A percentile compares a stretch with the other conserved stretches of the same genome.
phyloP scores from a whole-genome alignment of 2,329 filamentous ascomycete species.

The Ambrosiella cleistominuta region DNA sequence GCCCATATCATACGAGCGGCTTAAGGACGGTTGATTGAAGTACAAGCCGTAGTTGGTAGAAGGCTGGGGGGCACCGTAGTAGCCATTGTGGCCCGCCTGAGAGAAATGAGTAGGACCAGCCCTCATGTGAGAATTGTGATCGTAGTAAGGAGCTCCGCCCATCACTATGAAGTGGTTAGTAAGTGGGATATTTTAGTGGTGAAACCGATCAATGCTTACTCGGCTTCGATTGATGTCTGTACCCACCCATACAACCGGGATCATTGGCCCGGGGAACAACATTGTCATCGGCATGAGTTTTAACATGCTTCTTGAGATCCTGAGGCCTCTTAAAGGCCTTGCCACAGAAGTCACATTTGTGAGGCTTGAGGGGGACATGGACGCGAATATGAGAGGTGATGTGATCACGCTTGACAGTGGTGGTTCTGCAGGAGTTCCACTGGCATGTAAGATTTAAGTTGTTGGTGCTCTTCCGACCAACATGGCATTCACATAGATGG shows the following conservation, averaged over 20 bases:
- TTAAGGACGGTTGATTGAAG: slow-evolving; percentile 50
- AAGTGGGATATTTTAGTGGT: neutral
- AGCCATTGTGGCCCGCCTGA: slow-evolving; percentile 31
- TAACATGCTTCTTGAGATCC: slow-evolving; percentile 98
- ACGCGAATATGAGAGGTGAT: slow-evolving; percentile 98
- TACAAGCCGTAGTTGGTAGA: slow-evolving; percentile 54
- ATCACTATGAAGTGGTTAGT: slow-evolving; percentile 16
- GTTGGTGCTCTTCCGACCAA: slow-evolving; percentile 97
- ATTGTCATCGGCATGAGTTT: slow-evolving; percentile 94
- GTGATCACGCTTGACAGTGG: slow-evolving; percentile 95
- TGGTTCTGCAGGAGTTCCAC: slow-evolving; percentile 91
- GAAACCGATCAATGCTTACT: slow-evolving; percentile 23
- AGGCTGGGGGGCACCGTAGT: slow-evolving; percentile 42
- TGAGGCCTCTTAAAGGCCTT: slow-evolving; percentile 99
- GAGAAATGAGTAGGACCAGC: slow-evolving; percentile 39
- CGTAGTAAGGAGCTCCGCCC: slow-evolving; percentile 39
- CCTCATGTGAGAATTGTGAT: slow-evolving; percentile 47
- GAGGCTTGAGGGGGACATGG: slow-evolving; percentile 95
- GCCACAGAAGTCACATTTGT: slow-evolving; percentile 97
- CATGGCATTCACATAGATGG: slow-evolving; percentile 94
- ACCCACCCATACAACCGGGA: slow-evolving; percentile 33
- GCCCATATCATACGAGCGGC: slow-evolving; percentile 14
- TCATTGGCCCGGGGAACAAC: slow-evolving; percentile 44
- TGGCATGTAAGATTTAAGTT: slow-evolving; percentile 95
- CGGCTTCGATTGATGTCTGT: slow-evolving; percentile 36